Evolutionary conservation across 305 asterid genomes (phyloP).

Genomic region (Fraxinus albicans): DNA sequence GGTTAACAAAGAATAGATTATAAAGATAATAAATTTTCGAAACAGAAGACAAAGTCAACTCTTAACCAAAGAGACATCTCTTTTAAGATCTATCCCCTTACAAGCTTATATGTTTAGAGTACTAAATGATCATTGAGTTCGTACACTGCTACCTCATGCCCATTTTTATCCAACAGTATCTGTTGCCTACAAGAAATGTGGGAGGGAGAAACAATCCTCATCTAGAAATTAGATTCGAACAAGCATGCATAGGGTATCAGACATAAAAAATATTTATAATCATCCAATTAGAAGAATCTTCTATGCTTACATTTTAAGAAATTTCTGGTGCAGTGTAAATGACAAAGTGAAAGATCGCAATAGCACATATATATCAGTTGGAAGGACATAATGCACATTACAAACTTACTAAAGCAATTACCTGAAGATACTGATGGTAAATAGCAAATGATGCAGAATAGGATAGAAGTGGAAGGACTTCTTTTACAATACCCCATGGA

Average conservation of each 20-base stretch:
- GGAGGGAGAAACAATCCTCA: neutral
- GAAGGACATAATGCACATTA: neutral
- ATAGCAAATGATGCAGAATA: conserved; percentile 86
- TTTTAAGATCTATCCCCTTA: neutral
- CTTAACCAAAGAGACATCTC: neutral
- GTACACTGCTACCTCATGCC: neutral
- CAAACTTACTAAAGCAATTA: conserved; percentile 24
- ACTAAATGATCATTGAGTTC: neutral
- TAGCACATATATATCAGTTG: neutral
- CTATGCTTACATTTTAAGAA: neutral
- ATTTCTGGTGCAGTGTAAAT: neutral
- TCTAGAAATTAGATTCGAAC: neutral
- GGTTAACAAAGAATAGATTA: neutral
- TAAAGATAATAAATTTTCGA: neutral
- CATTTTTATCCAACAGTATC: neutral
- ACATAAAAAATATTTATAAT: neutral
- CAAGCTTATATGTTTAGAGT: neutral
- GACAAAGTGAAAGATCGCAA: neutral
- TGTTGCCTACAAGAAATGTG: neutral
- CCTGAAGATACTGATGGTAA: conserved; percentile 90
- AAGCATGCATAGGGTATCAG: neutral
- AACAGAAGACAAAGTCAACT: neutral
- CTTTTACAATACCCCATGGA: conserved; percentile 73
- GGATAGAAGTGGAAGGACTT: conserved; percentile 70
- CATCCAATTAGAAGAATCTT: neutral